Conservation (phyloP, 192 early-diverging fungal species). For the Glomus cerebriforme region DNA sequence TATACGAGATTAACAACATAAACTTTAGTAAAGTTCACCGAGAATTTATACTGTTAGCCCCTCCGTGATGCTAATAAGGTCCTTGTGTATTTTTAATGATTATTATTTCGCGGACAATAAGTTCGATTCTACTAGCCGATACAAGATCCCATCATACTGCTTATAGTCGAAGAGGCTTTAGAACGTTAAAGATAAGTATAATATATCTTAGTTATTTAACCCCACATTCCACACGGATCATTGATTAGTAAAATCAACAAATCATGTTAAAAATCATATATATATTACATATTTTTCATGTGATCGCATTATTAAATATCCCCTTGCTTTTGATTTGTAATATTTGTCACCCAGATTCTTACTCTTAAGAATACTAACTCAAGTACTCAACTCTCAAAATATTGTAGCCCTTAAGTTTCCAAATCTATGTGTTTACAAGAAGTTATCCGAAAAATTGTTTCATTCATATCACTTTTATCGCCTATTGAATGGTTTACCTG, state of each 20-base stretch:
- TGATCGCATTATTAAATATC: background rate
- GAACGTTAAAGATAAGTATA: background rate
- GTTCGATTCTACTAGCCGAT: too few relatives aligned
- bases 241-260: background rate
- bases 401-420: too few relatives aligned
- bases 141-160: background rate
- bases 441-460: constrained; percentile 10
- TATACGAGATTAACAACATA: too few relatives aligned
- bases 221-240: background rate
- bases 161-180: constrained; percentile 5
- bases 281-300: too few relatives aligned
- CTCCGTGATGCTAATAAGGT: too few relatives aligned
- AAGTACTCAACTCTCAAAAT: too few relatives aligned
- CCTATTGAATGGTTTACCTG: constrained; percentile 17
- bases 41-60: too few relatives aligned
- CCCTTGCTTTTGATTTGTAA: background rate
- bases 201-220: too few relatives aligned
- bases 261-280: constrained; percentile 11
- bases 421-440: constrained; percentile 11
- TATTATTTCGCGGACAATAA: too few relatives aligned
- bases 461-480: constrained; percentile 12
- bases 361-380: background rate
- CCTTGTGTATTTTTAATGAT: too few relatives aligned
- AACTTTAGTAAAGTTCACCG: too few relatives aligned
- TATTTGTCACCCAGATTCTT: background rate